These are phyloP conservation scores for Pholiota molesta DNA, from an alignment of 768 basidiomycete genomes.

Conservation along the genomic window DNA sequence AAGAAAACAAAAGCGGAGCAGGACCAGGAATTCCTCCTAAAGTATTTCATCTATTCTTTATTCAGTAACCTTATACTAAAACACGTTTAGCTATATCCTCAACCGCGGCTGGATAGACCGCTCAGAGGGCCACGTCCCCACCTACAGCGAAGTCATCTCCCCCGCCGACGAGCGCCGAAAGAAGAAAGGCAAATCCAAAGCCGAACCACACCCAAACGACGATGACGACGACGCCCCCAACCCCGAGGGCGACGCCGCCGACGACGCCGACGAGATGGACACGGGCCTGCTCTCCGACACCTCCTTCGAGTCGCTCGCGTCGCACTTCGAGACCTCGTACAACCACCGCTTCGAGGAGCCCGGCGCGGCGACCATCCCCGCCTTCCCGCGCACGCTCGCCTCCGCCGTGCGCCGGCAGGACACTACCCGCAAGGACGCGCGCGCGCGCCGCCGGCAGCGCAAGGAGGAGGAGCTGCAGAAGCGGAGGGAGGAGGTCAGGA, in stretches of 20 bases:
- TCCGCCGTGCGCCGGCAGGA: slow-evolving; percentile 72
- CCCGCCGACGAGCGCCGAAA: slow-evolving; percentile 28
- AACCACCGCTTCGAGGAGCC: slow-evolving; percentile 99
- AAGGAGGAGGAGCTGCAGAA: slow-evolving; percentile 77
- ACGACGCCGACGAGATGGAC: slow-evolving; percentile 59
- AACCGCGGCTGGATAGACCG: slow-evolving; percentile 98
- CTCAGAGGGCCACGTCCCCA: slow-evolving; percentile 72
- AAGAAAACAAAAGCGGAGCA: slow-evolving; percentile 51
- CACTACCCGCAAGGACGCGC: slow-evolving; percentile 81
- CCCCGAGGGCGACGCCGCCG: slow-evolving; percentile 30
- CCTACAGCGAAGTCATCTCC: slow-evolving; percentile 78
- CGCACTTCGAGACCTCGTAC: slow-evolving; percentile 93
- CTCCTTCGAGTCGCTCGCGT: slow-evolving; percentile 85
- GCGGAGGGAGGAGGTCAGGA: slow-evolving; percentile 79
- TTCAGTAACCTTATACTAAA: neutral
- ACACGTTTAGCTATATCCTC: slow-evolving; percentile 77
- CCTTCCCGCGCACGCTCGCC: slow-evolving; percentile 76
- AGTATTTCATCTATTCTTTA: slow-evolving; percentile 51
- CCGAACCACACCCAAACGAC: slow-evolving; percentile 31
- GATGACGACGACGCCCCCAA: slow-evolving; percentile 15
- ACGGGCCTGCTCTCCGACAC: slow-evolving; percentile 32
- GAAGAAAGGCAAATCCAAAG: slow-evolving; percentile 33
- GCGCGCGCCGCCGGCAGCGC: slow-evolving; percentile 73
- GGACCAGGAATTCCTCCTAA: slow-evolving; percentile 88
- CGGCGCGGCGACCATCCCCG: slow-evolving; percentile 52